Conservation (phyloP, 768 basidiomycete genomes). For the Cystobasidium tubakii region DNA sequence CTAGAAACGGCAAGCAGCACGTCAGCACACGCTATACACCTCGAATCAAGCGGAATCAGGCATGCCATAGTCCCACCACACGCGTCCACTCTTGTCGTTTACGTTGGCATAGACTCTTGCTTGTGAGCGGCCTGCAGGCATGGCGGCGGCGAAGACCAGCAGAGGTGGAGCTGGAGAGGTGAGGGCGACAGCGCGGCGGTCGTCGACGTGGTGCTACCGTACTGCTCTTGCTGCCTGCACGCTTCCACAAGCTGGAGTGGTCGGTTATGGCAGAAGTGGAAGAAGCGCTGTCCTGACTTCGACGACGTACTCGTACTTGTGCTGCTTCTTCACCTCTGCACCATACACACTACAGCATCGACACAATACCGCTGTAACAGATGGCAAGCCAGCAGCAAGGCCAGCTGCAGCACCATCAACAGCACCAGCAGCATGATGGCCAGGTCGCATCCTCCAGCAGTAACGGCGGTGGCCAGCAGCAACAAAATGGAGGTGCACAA, state of each 20-base stretch:
- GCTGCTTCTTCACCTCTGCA: not conserved
- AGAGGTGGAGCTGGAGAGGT: not conserved
- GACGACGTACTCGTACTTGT: too few species aligned
- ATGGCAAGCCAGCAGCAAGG: slow-evolving; percentile 12
- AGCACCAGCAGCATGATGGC: not conserved
- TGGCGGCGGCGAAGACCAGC: not conserved
- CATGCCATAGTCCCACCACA: slow-evolving; percentile 45
- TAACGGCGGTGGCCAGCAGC: not conserved
- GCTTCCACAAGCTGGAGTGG: not conserved
- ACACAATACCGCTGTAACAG: not conserved
- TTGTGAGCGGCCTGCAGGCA: slow-evolving; percentile 28
- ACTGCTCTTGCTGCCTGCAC: not conserved
- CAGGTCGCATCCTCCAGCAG: not conserved
- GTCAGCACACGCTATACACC: not conserved
- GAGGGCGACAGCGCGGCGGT: not conserved
- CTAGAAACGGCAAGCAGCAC: slow-evolving; percentile 3
- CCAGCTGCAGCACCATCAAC: not conserved
- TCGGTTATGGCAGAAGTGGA: not conserved
- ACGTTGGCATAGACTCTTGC: slow-evolving; percentile 49
- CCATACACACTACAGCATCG: not conserved
- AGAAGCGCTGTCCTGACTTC: not conserved
- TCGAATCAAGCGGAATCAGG: not conserved
- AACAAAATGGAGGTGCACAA: not conserved
- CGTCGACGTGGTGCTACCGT: not conserved
- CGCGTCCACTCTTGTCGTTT: slow-evolving; percentile 43